Base-by-base conservation (phyloP, 176 grass and related monocot genomes). In the Lolium perenne region DNA sequence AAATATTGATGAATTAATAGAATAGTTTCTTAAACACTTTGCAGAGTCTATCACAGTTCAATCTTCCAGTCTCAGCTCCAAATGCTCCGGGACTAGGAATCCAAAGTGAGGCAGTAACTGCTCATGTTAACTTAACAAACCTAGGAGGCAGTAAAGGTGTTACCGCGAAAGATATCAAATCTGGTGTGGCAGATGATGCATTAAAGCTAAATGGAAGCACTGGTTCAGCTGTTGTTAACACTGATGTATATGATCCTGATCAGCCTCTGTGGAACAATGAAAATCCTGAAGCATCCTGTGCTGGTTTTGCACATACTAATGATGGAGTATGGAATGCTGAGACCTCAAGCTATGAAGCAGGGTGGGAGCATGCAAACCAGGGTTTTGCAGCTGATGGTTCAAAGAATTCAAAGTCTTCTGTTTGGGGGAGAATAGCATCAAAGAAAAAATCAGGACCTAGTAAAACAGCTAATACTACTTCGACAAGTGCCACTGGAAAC, bases 191-290 rank as follows among this genome's bases (percentile, higher is more conserved):
- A 85, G 91, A 86, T 82, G 94, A 99, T 73, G 48, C 89, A 67
- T 83, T 86, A 51, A 99, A 88, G 74, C 64, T 64, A 57, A 96
- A 92, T 80, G 92, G 88, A 80, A 81, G 79, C 70, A 70, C 86
- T 38, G 14, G 82, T 90, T 85, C 80, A 82, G 89, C 66, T 82
- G 72, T 88, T 81, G 43, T 81, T 86, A 92, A 99, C 62, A 86
- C 94, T 84, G 97, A 99, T 87, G 92, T 99, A 76, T 99, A 99
- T 80, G 97, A 99, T 89, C 97, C 97, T 75, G 97, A 99, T 90
- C 97, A 99, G 75, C 97, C 97, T 86, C 83, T 99, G 6, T 99
- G 97, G 97, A 93, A 91, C 86, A 92, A 91, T 58, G 91, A 85
- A 65, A 77, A 73, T 46, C 86, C 73, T 85, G 94, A 91, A 85